These are phyloP conservation scores for Quambalaria eucalypti DNA, from an alignment of 1,284 basidiomycete species.

Conservation along the genomic window DNA sequence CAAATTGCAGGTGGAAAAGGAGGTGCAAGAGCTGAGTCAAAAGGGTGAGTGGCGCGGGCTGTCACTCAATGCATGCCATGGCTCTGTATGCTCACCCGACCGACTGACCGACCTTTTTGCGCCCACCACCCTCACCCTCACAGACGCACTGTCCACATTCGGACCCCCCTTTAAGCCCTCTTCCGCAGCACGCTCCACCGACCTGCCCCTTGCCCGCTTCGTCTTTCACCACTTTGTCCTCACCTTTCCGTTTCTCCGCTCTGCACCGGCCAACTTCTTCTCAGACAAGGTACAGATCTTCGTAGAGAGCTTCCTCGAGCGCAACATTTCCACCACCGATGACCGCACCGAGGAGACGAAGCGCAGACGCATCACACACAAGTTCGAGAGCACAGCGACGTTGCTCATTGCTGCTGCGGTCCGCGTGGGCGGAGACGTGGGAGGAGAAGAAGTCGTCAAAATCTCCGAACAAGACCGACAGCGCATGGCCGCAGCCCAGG, in stretches of 20 bases:
- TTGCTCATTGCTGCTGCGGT: constrained; percentile 38
- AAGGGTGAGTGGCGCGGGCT: constrained; percentile 7
- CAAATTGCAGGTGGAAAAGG: constrained; percentile 64
- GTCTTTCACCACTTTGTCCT: constrained; percentile 44
- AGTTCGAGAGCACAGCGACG: constrained; percentile 28
- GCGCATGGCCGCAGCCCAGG: constrained; percentile 26
- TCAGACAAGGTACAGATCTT: constrained; percentile 45
- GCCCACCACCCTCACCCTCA: not conserved
- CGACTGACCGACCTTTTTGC: not conserved
- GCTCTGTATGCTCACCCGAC: not conserved
- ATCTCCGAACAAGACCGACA: constrained; percentile 31
- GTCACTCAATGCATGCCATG: not conserved
- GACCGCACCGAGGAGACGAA: constrained; percentile 31
- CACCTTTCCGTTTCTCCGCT: constrained; percentile 42
- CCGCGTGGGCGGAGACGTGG: constrained; percentile 15
- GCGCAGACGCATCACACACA: constrained; percentile 20
- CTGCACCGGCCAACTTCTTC: constrained; percentile 43
- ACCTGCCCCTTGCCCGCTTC: constrained; percentile 40
- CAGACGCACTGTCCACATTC: constrained; percentile 39
- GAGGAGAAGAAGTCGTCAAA: constrained; percentile 37
- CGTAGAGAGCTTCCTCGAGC: constrained; percentile 36
- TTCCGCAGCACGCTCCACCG: constrained; percentile 14
- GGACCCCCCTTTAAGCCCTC: constrained; percentile 44
- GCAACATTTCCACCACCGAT: constrained; percentile 31
- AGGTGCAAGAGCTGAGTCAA: constrained; percentile 26